Conservation (phyloP, 495 filamentous ascomycete genomes). For the Aspergillus nanangensis region DNA sequence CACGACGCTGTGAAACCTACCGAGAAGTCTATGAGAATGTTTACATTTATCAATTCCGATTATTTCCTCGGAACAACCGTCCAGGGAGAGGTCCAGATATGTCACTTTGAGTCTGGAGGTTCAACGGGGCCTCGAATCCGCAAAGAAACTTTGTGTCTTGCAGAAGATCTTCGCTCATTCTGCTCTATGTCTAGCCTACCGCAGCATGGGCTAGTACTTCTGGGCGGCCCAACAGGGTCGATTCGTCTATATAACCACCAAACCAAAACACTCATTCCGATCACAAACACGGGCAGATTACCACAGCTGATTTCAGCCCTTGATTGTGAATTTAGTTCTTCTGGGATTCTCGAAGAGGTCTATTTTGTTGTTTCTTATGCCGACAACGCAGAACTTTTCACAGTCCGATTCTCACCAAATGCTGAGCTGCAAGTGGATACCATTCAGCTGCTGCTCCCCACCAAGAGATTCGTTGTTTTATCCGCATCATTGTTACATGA, state of each 20-base stretch:
- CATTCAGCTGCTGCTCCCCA: slow-evolving; percentile 25
- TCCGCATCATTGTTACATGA: slow-evolving; percentile 33
- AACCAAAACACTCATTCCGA: slow-evolving; percentile 19
- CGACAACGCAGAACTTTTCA: slow-evolving; percentile 28
- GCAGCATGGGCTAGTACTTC: slow-evolving; percentile 28
- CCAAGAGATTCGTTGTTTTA: slow-evolving; percentile 27
- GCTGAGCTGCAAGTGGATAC: slow-evolving; percentile 15
- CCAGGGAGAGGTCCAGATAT: slow-evolving; percentile 57
- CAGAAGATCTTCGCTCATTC: slow-evolving; percentile 29
- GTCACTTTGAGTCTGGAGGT: slow-evolving; percentile 13
- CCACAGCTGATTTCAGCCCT: slow-evolving; percentile 24
- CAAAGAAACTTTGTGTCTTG: slow-evolving; percentile 28
- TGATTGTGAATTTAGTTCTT: slow-evolving; percentile 9
- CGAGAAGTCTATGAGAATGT: slow-evolving; percentile 28
- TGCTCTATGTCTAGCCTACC: slow-evolving; percentile 23
- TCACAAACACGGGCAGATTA: slow-evolving; percentile 20
- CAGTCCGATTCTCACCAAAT: slow-evolving; percentile 13
- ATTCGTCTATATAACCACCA: slow-evolving; percentile 34
- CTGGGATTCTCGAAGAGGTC: slow-evolving; percentile 8
- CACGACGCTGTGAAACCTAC: no score
- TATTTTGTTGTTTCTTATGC: slow-evolving; percentile 30
- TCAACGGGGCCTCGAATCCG: slow-evolving; percentile 10
- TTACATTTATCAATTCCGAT: slow-evolving; percentile 57
- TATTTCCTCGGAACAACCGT: slow-evolving; percentile 55
- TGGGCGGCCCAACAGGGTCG: slow-evolving; percentile 27